Percentiles rank a stretch among this genome's conserved stretches.
Conservation (phyloP, 768 basidiomycete species). For the Royoungia palumana region DNA sequence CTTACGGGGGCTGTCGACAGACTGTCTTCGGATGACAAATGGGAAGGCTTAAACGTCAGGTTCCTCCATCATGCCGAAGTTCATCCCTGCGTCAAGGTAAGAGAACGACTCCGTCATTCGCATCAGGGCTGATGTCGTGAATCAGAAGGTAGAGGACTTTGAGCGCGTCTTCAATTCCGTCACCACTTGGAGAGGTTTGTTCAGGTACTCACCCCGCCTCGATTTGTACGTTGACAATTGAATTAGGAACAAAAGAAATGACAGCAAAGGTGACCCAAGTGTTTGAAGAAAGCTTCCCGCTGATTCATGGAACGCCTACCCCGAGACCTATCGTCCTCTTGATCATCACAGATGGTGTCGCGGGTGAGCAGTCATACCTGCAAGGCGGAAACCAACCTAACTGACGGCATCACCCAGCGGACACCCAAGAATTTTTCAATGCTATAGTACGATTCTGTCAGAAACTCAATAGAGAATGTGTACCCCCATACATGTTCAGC, state of each 20-base stretch:
- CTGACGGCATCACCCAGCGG: constrained; percentile 3
- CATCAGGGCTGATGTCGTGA: neutral
- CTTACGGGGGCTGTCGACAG: constrained; percentile 11
- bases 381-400: neutral
- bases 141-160: constrained; percentile 17
- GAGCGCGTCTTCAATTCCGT: constrained; percentile 20
- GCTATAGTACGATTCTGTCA: constrained; percentile 8
- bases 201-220: neutral
- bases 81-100: constrained; percentile 9
- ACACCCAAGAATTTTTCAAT: constrained; percentile 11
- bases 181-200: constrained; percentile 15
- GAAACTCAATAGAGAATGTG: constrained; percentile 3
- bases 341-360: constrained; percentile 20
- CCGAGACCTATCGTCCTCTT: constrained; percentile 12
- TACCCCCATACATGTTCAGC: constrained; percentile 20
- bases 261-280: constrained; percentile 16
- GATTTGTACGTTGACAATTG: neutral
- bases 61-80: constrained; percentile 14
- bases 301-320: neutral
- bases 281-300: constrained; percentile 14
- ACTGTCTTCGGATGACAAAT: constrained; percentile 10
- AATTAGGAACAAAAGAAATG: constrained; percentile 14
- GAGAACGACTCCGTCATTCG: neutral
- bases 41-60: constrained; percentile 18
- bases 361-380: constrained; percentile 7